phyloP scores from a whole-genome alignment of 306 rosid genomes.

The Geum urbanum region DNA sequence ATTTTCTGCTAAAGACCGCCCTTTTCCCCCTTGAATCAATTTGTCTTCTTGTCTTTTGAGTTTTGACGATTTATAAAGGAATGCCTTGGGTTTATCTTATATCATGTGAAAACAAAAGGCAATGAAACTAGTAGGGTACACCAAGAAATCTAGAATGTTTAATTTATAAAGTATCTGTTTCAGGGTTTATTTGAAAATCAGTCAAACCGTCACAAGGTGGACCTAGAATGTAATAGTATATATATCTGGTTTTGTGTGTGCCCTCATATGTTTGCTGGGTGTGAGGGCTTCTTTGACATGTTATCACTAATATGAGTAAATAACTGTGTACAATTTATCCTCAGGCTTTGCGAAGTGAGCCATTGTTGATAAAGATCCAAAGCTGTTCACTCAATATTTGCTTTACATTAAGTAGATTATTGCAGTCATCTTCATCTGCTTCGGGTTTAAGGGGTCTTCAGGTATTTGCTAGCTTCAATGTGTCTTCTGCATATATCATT shows the following conservation, averaged over 20 bases:
- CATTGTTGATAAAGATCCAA: slow-evolving; percentile 56
- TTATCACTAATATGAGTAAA: slow-evolving; percentile 7
- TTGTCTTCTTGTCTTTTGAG: slow-evolving; percentile 1
- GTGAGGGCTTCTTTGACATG: background rate
- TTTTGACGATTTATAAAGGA: slow-evolving; percentile 4
- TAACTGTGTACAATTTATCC: slow-evolving; percentile 19
- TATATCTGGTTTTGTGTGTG: background rate
- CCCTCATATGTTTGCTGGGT: background rate
- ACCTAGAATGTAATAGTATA: background rate
- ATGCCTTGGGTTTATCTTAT: background rate
- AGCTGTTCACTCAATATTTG: slow-evolving; percentile 51
- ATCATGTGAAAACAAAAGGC: background rate
- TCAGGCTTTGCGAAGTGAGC: slow-evolving; percentile 68
- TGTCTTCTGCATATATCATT: slow-evolving; percentile 5
- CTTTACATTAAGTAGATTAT: slow-evolving; percentile 40
- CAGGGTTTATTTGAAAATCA: background rate
- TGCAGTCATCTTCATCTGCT: slow-evolving; percentile 43
- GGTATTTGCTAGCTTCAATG: slow-evolving; percentile 44
- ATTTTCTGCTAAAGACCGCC: background rate
- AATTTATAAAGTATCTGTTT: no score
- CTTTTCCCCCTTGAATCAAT: background rate
- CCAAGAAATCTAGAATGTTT: background rate
- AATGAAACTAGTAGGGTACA: background rate
- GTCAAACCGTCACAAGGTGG: background rate
- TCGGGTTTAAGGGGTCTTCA: slow-evolving; percentile 53